These are phyloP conservation scores for Nigrograna mackinnonii DNA, from an alignment of 2,329 filamentous ascomycete genomes.

Conservation along the genomic window DNA sequence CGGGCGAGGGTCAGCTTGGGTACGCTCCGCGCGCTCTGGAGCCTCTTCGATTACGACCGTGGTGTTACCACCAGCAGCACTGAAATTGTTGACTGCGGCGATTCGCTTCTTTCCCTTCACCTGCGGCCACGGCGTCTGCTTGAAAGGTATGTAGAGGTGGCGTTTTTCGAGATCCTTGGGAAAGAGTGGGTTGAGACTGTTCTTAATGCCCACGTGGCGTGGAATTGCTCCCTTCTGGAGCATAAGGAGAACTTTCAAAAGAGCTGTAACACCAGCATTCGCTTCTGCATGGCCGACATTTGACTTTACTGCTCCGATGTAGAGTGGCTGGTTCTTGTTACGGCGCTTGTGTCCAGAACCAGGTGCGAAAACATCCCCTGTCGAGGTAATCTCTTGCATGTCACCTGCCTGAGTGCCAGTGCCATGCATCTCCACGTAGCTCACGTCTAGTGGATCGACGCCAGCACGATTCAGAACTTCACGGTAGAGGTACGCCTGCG, in stretches of 20 bases:
- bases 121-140: constrained; percentile 7
- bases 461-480: constrained; percentile 11
- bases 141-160: constrained; percentile 18
- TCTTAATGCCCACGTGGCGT: constrained; percentile 26
- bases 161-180: constrained; percentile 19
- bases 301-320: constrained; percentile 28
- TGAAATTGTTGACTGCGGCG: constrained; percentile 34
- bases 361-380: constrained; percentile 16
- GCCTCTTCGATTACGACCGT: constrained; percentile 19
- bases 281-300: constrained; percentile 37
- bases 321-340: constrained; percentile 11
- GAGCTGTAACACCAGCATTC: constrained; percentile 24
- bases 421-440: constrained; percentile 22
- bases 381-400: constrained; percentile 11
- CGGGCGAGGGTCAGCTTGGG: constrained; percentile 13
- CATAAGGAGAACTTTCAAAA: constrained; percentile 37
- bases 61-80: constrained; percentile 39
- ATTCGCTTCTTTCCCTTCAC: constrained; percentile 1
- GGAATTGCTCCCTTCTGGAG: constrained; percentile 16
- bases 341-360: constrained; percentile 1
- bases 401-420: constrained; percentile 24
- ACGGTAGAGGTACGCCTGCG: constrained; percentile 8
- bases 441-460: constrained; percentile 6
- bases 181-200: constrained; percentile 20
- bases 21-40: neutral